These are phyloP conservation scores for Xylariaceae sp. DNA, from an alignment of 2,329 filamentous ascomycete genomes.

Conservation along the genomic window DNA sequence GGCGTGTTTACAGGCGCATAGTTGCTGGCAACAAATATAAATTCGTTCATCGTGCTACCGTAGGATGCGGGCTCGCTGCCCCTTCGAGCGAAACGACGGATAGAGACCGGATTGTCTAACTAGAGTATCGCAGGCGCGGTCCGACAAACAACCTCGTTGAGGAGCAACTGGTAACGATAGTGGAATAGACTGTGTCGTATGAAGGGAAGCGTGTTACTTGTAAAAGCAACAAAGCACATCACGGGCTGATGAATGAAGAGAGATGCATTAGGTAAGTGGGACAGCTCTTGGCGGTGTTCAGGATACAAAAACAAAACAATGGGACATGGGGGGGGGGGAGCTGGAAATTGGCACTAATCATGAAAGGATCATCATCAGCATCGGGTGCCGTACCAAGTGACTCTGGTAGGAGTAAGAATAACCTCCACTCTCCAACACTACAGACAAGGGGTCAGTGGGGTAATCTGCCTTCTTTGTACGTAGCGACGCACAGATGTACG, in stretches of 20 bases:
- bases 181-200: neutral
- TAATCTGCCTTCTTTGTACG: no score
- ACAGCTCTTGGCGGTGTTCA: neutral
- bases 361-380: neutral
- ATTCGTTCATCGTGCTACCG: conserved; percentile 23
- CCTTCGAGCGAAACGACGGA: conserved; percentile 1
- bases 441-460: neutral
- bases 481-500: neutral
- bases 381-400: neutral
- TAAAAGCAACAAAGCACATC: neutral
- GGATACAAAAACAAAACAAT: neutral
- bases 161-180: neutral
- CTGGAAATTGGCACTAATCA: neutral
- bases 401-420: neutral
- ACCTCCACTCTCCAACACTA: neutral
- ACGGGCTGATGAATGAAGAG: neutral
- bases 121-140: neutral
- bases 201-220: neutral
- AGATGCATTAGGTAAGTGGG: conserved; percentile 3
- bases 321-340: conserved; percentile 1
- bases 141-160: neutral
- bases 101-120: neutral
- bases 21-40: conserved; percentile 22
- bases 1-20: conserved; percentile 18
- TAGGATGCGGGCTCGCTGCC: conserved; percentile 12